These are phyloP conservation scores for Ceratocystis destructans DNA, from an alignment of 2,329 filamentous ascomycete genomes.

Conservation along the genomic window DNA sequence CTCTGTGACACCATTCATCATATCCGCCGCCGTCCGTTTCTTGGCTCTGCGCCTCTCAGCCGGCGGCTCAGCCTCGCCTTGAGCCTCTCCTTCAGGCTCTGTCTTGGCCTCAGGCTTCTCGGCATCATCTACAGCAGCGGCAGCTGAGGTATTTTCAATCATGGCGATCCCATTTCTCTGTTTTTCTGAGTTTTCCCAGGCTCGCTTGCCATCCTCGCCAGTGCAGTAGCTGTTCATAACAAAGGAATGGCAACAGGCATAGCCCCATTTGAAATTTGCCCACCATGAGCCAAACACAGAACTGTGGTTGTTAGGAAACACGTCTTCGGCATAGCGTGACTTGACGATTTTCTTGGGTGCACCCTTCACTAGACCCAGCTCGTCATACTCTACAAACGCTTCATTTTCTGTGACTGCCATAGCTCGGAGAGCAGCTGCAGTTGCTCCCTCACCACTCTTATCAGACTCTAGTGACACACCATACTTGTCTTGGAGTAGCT, in stretches of 20 bases:
- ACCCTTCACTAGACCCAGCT: slow-evolving; percentile 80
- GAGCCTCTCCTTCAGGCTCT: slow-evolving; percentile 21
- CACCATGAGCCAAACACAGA: slow-evolving; percentile 97
- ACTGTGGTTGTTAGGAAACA: slow-evolving; percentile 79
- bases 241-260: slow-evolving; percentile 83
- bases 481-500: slow-evolving; percentile 67
- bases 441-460: slow-evolving; percentile 26
- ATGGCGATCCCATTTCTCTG: slow-evolving; percentile 38
- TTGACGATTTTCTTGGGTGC: slow-evolving; percentile 59
- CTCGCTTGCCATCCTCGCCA: slow-evolving; percentile 70
- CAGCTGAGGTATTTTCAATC: slow-evolving; percentile 21
- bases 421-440: slow-evolving; percentile 43
- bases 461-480: slow-evolving; percentile 76
- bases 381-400: slow-evolving; percentile 85
- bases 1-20: slow-evolving; percentile 64
- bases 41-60: slow-evolving; percentile 23
- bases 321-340: slow-evolving; percentile 85
- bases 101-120: slow-evolving; percentile 27
- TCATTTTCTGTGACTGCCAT: slow-evolving; percentile 68
- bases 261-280: slow-evolving; percentile 90
- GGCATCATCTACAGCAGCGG: not conserved
- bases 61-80: slow-evolving; percentile 25
- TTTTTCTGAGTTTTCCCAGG: slow-evolving; percentile 62
- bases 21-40: slow-evolving; percentile 65
- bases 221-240: slow-evolving; percentile 98